These are phyloP conservation scores for Phytophthora multivora DNA, from an alignment of 352 stramenopile genomes.

Conservation along the genomic window DNA sequence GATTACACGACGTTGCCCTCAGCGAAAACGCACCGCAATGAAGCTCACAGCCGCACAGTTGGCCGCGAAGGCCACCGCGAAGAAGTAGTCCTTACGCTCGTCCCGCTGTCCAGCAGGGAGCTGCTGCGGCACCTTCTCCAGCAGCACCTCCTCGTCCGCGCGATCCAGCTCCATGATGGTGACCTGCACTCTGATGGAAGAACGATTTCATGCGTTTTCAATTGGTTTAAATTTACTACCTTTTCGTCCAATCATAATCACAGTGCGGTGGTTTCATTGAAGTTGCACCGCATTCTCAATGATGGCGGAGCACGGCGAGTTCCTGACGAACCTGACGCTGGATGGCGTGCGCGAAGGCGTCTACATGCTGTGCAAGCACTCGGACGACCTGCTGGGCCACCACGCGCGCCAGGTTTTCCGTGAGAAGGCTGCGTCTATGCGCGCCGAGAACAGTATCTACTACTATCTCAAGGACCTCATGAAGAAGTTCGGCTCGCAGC, in stretches of 20 bases:
- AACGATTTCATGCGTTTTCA: constrained; percentile 11
- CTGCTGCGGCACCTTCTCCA: constrained; percentile 59
- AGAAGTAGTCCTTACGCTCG: constrained; percentile 70
- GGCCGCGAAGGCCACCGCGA: constrained; percentile 63
- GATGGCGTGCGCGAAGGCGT: constrained; percentile 76
- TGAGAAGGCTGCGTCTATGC: constrained; percentile 84
- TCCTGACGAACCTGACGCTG: constrained; percentile 71
- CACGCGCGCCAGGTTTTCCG: constrained; percentile 81
- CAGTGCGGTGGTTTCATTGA: constrained; percentile 34
- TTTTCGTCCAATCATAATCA: constrained; percentile 35
- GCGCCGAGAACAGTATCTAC: constrained; percentile 82
- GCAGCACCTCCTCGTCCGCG: constrained; percentile 61
- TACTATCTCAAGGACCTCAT: constrained; percentile 89
- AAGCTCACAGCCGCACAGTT: constrained; percentile 61
- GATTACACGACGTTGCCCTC: constrained; percentile 1
- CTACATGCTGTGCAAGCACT: constrained; percentile 88
- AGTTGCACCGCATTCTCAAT: constrained; percentile 20
- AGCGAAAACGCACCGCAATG: constrained; percentile 52
- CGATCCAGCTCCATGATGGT: constrained; percentile 66
- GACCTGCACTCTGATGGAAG: constrained; percentile 13
- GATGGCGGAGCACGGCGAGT: constrained; percentile 51
- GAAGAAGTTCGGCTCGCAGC: constrained; percentile 60
- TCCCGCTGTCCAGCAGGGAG: constrained; percentile 33
- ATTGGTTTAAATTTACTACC: constrained; percentile 9
- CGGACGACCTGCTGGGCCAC: constrained; percentile 81